phyloP scores from a whole-genome alignment of 176 grass and related monocot genomes.

The Themeda triandra region DNA sequence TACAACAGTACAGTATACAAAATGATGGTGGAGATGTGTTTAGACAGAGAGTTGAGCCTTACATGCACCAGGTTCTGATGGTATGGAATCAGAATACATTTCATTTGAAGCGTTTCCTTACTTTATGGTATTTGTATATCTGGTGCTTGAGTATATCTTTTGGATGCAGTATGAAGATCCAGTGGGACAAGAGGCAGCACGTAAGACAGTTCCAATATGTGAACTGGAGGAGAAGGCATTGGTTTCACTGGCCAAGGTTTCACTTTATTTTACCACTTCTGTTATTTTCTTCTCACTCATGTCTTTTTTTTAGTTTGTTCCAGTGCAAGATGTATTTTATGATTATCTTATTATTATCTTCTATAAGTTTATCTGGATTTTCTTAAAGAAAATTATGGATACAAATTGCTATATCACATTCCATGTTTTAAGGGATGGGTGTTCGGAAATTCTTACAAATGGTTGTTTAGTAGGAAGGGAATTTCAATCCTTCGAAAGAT shows the following conservation, averaged over 20 bases:
- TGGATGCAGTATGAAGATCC: slow-evolving; percentile 80
- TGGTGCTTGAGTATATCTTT: slow-evolving; percentile 17
- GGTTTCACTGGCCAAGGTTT: slow-evolving; percentile 86
- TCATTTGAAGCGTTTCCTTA: slow-evolving; percentile 2
- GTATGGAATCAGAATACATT: slow-evolving; percentile 45
- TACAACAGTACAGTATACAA: slow-evolving; percentile 48
- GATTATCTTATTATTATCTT: neutral
- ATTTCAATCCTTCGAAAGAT: slow-evolving; percentile 76
- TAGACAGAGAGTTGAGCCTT: slow-evolving; percentile 58
- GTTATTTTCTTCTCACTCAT: neutral
- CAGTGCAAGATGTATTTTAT: slow-evolving; percentile 22
- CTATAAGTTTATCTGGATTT: neutral
- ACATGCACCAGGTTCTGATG: slow-evolving; percentile 73
- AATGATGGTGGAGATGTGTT: slow-evolving; percentile 56
- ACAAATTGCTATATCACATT: slow-evolving; percentile 18
- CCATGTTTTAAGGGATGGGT: slow-evolving; percentile 35
- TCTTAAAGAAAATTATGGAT: neutral
- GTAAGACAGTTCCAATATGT: slow-evolving; percentile 69
- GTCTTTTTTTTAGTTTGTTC: neutral
- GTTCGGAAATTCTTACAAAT: slow-evolving; percentile 33
- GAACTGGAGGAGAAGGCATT: slow-evolving; percentile 87
- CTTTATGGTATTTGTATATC: slow-evolving; percentile 26
- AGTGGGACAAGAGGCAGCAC: slow-evolving; percentile 62
- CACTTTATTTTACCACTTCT: slow-evolving; percentile 1
- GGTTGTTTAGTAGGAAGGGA: slow-evolving; percentile 73